Base-by-base conservation (phyloP, 768 basidiomycete genomes). In the Phanerodontia chrysosporium region DNA sequence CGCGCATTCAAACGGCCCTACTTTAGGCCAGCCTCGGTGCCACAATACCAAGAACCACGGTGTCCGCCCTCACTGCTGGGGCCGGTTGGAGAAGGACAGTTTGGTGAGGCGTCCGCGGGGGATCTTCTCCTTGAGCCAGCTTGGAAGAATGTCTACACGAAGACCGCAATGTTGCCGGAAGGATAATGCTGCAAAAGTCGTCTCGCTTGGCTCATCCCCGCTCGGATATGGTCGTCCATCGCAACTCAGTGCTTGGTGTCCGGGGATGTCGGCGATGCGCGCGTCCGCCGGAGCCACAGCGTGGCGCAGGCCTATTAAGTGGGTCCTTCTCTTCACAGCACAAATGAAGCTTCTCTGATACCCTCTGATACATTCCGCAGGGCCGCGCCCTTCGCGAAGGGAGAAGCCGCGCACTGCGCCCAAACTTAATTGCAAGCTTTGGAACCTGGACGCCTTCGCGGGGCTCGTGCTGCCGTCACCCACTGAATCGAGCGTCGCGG, bases 381-480 rank as follows among this genome's bases (percentile, higher is more conserved):
- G 46, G 46, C 18, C 18, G 46, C 46, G 27, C 10, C 22, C 46
- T 48, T 48, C 46, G 6, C 46, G 46, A 25, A 48, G 13, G 10
- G 46, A 48, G 46, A 48, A 48, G 46, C 46, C 5, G 22, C 46
- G 6, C 8, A 48, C 25, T 48, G 46, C 7, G 3, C 27, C 46
- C 27, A 22, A 24, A 32, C 21, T 36, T 53, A 53, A 53, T 53
- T 36, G 16, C 52, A 53, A 53, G 52, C 52, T 48, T 48, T 48
- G 10, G 10, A 48, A 9, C 22, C 25, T 48, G 24, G 6, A 18
- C 24, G 10, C 21, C 27, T 25, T 18, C 24, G 5, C 46, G 22
- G 10, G 22, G 32, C 32, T 6, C 32, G 12, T 48, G 46, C 21
- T 25, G 5, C 24, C 10, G 14, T 48, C 46, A 48, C 6, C 46